Evolutionary conservation across 345 rosid genomes (phyloP), one percentile per base, ranked within the genome.

Genomic region (Euphorbia peplus): DNA sequence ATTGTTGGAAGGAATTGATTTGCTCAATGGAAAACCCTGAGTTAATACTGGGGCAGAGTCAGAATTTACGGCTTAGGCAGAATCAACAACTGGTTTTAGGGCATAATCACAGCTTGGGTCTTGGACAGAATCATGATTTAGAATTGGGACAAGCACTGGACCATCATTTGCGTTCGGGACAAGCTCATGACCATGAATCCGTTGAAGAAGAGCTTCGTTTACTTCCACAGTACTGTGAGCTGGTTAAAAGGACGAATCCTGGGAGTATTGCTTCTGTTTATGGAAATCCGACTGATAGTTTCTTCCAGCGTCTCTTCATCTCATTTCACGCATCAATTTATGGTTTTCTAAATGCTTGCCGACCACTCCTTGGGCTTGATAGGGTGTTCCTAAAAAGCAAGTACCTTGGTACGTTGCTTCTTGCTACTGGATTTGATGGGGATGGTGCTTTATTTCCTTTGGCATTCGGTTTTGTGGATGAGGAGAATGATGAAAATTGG

Each of bases 401-500:
- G 79, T 95, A 95, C 76, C 86, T 95, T 0, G 99, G 99, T 4
- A 95, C 98, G 4, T 71, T 91, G 84, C 90, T 95, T 81, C 88
- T 95, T 60, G 99, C 97, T 0, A 87, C 99, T 62, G 96, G 97
- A 57, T 91, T 95, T 73, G 99, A 91, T 29, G 99, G 99, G 50
- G 96, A 91, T 63, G 99, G 99, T 12, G 93, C 93, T 39, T 63
- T 95, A 70, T 95, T 91, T 82, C 99, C 97, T 1, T 53, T 95
- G 74, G 97, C 97, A 60, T 95, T 95, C 74, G 99, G 99, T 42
- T 93, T 91, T 51, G 90, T 91, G 21, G 97, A 95, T 21, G 99
- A 95, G 75, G 99, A 95, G 82, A 95, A 86, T 54, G 96, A 95
- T 37, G 97, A 95, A 72, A 95, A 88, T 51, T 95, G 99, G 97